Conservation (phyloP, 441 rosid genomes). For the Aleurites moluccanus region DNA sequence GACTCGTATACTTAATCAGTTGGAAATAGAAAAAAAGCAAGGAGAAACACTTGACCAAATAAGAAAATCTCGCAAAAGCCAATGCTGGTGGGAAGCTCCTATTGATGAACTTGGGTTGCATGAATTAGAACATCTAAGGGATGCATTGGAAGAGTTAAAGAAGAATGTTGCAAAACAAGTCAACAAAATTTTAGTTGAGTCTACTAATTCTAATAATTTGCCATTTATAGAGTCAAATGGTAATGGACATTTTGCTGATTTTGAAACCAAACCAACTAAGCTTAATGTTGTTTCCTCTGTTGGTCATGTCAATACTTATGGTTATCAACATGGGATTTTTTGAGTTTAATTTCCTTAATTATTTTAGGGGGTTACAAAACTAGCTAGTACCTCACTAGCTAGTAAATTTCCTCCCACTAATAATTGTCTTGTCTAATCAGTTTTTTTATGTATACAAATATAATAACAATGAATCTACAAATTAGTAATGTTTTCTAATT, state of each 20-base stretch:
- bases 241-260: slow-evolving; percentile 7
- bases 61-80: slow-evolving; percentile 24
- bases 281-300: not conserved
- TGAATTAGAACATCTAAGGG: slow-evolving; percentile 31
- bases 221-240: slow-evolving; percentile 19
- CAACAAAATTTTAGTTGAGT: slow-evolving; percentile 17
- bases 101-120: slow-evolving; percentile 34
- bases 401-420: slow-evolving; percentile 1
- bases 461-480: not conserved
- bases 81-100: slow-evolving; percentile 51
- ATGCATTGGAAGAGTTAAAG: slow-evolving; percentile 33
- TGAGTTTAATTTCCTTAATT: slow-evolving; percentile 14
- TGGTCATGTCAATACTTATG: slow-evolving; percentile 19
- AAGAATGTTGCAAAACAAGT: slow-evolving; percentile 6
- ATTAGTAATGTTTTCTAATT: too few species aligned
- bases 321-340: slow-evolving; percentile 20
- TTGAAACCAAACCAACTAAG: slow-evolving; percentile 16
- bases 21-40: slow-evolving; percentile 39
- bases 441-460: not conserved
- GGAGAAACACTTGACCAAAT: slow-evolving; percentile 35
- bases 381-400: slow-evolving; percentile 25
- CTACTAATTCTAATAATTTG: slow-evolving; percentile 5
- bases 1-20: slow-evolving; percentile 24
- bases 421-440: not conserved
- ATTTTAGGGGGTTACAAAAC: slow-evolving; percentile 1